Base-by-base conservation (phyloP, 2,329 filamentous ascomycete species). In the Colletotrichum tropicale region DNA sequence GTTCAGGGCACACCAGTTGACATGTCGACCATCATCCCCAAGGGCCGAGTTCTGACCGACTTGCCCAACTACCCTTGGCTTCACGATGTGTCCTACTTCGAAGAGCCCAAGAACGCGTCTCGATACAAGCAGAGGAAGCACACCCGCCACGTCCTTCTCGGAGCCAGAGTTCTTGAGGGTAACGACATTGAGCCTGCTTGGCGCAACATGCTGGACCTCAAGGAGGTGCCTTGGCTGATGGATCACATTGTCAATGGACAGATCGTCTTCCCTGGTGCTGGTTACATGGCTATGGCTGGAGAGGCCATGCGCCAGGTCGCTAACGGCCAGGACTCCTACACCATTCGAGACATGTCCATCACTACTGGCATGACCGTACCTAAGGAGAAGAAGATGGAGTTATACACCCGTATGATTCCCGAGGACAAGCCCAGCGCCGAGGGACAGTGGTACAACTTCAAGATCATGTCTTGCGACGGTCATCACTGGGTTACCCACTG, bases 1-100 rank as follows among this genome's bases (percentile, higher is more conserved):
- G 80, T 82, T 16, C 87, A 86, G 64, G 89, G 89, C 1, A 80
- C 82, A 3, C 60, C 79, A 4, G 77, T 90, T 12, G 81, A 89
- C 62, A 85, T 91, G 28, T 55, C 36, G 1, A 38, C 24, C 6
- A 18, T 67, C 9, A 43, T 75, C 8, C 61, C 61, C 21, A 65
- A 18, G 32, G 74, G 55, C 38, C 62, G 58, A 26, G 74, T 72
- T 10, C 34, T 76, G 5, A 55, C 62, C 3, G 55, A 76, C 3
- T 21, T 73, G 24, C 74, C 70, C 6, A 60, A n/a, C 10, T 76
- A 76, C n/a, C 65, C 74, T 10, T 73, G 74, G 70, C 26, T 48
- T 4, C 74, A 76, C 26, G 70, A 68, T 12, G 60, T 65, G 7
- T 73, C 48, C 6, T 73, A 73, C 34, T 61, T 64, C 4, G 70